Base-by-base conservation (phyloP, 2,329 filamentous ascomycete species). In the Helotiales sp. region DNA sequence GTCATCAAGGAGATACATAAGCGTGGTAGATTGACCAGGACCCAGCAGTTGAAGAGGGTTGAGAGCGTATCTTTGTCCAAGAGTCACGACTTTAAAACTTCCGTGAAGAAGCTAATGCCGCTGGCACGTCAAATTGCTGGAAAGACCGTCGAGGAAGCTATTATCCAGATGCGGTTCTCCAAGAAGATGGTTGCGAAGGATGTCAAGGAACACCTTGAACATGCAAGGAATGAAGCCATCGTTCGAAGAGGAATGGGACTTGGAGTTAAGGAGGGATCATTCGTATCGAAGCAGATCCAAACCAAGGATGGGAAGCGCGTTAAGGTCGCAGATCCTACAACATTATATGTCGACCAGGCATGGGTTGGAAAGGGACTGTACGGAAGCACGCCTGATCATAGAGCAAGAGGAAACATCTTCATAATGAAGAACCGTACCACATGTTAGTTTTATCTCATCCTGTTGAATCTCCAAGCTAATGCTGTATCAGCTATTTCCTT, bases 81-180 rank as follows among this genome's bases (percentile, higher is more conserved):
- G 74, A 91, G 87, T 61, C 82, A 87, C 47, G 83, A 84, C 65
- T 82, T 97, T 71, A 87, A 92, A 68, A 97, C 95, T 2, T 91
- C 87, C 49, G 79, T 90, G 63, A 99, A 99, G 85, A 99, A 99
- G 79, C 81, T 99, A 55, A 87, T 88, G 52, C 88, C 90, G 67
- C 77, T 99, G 50, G 87, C 93, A 24, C 85, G 89, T 55, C 95
- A 98, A 77, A 95, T 99, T 70, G 82, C 86, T 2, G 95, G 95
- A 65, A 98, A 97, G 82, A 87, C 88, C n/a, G 80, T 99, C 60
- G 91, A 96, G 57, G 93, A 99, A 33, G 95, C 95, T 13, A 90
- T 98, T 65, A 77, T 90, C 54, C 95, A 99, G 80, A 96, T 99
- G 91, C 85, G 88, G 55, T 98, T 93, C 78, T 93, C 88, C 73